Base-by-base conservation (phyloP, 2,329 filamentous ascomycete species). In the Chaetomium olivaceum region DNA sequence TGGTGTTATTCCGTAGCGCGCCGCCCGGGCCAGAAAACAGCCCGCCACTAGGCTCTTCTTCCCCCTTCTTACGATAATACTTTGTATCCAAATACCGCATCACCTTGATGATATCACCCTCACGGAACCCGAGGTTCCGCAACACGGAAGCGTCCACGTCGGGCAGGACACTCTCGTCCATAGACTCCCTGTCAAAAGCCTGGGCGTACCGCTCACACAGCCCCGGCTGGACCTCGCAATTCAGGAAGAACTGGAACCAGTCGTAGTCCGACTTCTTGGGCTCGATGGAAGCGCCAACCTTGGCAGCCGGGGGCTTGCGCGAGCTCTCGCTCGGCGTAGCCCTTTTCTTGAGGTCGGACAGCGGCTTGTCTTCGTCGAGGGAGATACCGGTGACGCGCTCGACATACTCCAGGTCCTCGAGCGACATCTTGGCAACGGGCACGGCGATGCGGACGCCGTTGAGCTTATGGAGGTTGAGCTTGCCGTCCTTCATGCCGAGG, bases 361-460 rank as follows among this genome's bases (percentile, higher is more conserved):
- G 81, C 14, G 94, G 94, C 78, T 96, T 97, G 73, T 97, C 93
- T 73, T 98, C 94, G 69, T 98, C 93, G 58, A 98, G 81, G 14
- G 93, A 97, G 58, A 92, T 85, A 43, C 93, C 93, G n/a, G 93
- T 95, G 19, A 87, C 82, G 67, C 86, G 87, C 78, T 99, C 95
- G 63, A 99, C 94, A 73, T 96, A 98, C 78, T 97, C 94, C 48
- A 99, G 83, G 78, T 99, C 95, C 74, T 94, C 91, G 51, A 93
- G 84, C 0, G 94, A 96, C 95, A 99, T 99, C 77, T 99, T 99
- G 48, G 88, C 83, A 31, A 98, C 87, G 2, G 95, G 95, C 4
- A 99, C 95, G 9, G 95, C 95, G 77, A 99, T 99, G 79, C 98
- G 98, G 73, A 99, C 93, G 46, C 95, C 95, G 75, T 99, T 99